Base-by-base conservation (phyloP, 495 filamentous ascomycete genomes). In the Thermothielavioides terrestris region DNA sequence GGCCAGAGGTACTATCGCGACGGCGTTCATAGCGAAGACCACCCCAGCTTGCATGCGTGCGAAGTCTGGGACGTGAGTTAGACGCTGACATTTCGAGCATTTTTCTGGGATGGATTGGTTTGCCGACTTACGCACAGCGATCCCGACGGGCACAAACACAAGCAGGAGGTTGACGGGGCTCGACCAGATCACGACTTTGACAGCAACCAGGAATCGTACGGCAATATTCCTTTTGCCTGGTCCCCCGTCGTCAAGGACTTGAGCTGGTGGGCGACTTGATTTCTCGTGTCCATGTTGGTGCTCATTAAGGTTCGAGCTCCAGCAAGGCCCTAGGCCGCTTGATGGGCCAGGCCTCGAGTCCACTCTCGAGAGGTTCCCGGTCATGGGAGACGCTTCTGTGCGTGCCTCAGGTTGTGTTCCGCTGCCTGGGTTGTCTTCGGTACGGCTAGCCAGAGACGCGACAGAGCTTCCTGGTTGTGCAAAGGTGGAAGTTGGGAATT, bases 1-100 rank as follows among this genome's bases (percentile, higher is more conserved):
- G 26, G 88, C 88, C 57, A 94, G 69, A 1, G 88, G 88, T 40
- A 92, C 78, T 63, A 94, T 88, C 26, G 88, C 87, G 43, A 92
- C 71, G 9, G 85, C 84, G 57, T 94, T 92, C 72, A 90, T 55
- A 10, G 32, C 50, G 25, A 62, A 57, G 10, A 87, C 53, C 37
- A 67, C 60, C 8, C 66, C 67, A 14, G 53, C 56, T 7, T 68
- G 55, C 21, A 49, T 6, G 2, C 41, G 10, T 3, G 46, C 28
- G 1, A 49, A 32, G 30, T 42, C 52, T 55, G 25, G 15, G 6
- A 22, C 5, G n/a, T 18, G 1, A 14, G 44, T 48, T 31, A 31
- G 38, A 47, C n/a, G n/a, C 41, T 18, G 42, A 27, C 31, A 3
- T 21, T 28, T 34, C 22, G 17, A 36, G 15, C 14, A 47, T 47